Evolutionary conservation across 148 eudicot species (phyloP).

Genomic region (Arctostaphylos glauca): DNA sequence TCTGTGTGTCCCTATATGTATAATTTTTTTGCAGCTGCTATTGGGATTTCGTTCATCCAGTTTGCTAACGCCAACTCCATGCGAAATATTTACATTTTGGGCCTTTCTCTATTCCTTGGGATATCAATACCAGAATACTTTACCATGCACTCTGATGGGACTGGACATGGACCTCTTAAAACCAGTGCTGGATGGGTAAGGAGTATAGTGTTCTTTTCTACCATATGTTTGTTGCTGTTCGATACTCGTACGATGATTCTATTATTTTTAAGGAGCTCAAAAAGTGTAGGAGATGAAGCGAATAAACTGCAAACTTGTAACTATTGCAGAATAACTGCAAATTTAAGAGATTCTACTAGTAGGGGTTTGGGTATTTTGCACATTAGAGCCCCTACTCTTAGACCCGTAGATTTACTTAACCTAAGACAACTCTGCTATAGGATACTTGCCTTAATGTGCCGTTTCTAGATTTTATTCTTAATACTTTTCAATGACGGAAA

Average conservation of each 20-base stretch:
- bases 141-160: slow-evolving; percentile 42
- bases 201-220: neutral
- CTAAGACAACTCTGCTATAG: neutral
- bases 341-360: neutral
- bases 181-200: slow-evolving; percentile 88
- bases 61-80: slow-evolving; percentile 76
- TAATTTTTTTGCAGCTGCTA: slow-evolving; percentile 57
- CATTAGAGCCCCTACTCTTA: neutral
- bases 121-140: slow-evolving; percentile 91
- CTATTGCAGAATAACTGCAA: neutral
- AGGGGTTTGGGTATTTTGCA: neutral
- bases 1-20: neutral
- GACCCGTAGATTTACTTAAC: neutral
- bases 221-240: neutral
- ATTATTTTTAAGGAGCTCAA: neutral
- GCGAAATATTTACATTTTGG: slow-evolving; percentile 86
- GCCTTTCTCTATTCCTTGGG: slow-evolving; percentile 81
- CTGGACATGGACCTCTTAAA: slow-evolving; percentile 69
- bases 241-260: neutral
- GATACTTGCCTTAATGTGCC: neutral
- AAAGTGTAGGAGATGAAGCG: neutral
- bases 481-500: neutral
- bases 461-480: neutral
- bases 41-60: slow-evolving; percentile 77
- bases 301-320: neutral